Base-by-base conservation (phyloP, 768 basidiomycete genomes). In the Lyophyllum atratum region DNA sequence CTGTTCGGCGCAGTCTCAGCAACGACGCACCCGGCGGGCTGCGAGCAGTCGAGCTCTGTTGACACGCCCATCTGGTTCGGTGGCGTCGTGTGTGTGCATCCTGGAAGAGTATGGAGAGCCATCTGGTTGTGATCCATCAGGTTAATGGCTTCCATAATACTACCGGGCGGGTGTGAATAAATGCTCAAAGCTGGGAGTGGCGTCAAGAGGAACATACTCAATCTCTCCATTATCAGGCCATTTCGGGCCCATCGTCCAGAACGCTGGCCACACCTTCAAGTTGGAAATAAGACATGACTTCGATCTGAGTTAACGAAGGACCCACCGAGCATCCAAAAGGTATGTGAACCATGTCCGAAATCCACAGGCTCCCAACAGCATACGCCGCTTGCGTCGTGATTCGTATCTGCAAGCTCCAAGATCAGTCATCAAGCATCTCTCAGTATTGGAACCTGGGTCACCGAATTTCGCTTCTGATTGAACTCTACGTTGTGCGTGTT, bases 141-240 rank as follows among this genome's bases (percentile, higher is more conserved):
- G 71, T 96, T 95, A 60, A 95, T 90, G 10, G 84, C 89, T 70
- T 95, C 94, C 54, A 95, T 84, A 29, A 92, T 89, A 64, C 90
- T 65, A 80, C 76, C 56, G 14, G 34, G 4, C 56, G 15, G 24
- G 4, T 21, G 22, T 29, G 31, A 39, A 39, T 45, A 82, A 37
- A 6, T 14, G 15, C 24, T 19, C n/a, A 15, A 19, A 5, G 17
- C n/a, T 22, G 10, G 12, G 14, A 21, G 19, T 6, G n/a, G 39
- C 39, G 34, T 9, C 26, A 5, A 19, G 15, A 11, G 21, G 11
- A 4, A 61, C 70, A 25, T 45, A 71, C 72, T 83, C 81, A 33
- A 83, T 82, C 66, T 83, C 80, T 37, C 81, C 81, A 8, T 71
- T 72, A 7, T 65, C 52, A 4, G 81, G 81, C 81, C 80, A 82